These are phyloP conservation scores for Globisporangium recalcitrans DNA, from an alignment of 352 stramenopile species.

Conservation along the genomic window DNA sequence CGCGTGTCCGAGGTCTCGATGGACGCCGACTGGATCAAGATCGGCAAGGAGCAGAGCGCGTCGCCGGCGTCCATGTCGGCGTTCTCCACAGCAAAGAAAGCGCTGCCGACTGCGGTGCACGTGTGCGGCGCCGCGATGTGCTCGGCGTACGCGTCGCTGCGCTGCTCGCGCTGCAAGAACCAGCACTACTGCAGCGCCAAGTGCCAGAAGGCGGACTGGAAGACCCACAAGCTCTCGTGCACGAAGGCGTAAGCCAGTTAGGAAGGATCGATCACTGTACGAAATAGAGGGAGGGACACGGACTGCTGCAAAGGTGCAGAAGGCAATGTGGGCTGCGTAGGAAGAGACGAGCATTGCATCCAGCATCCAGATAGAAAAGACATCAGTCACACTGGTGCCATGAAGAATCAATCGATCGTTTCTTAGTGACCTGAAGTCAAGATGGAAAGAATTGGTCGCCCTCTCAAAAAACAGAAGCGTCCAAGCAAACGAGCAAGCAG, in stretches of 20 bases:
- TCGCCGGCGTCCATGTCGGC: conserved; percentile 22
- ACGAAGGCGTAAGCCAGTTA: conserved; percentile 16
- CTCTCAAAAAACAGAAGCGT: background rate
- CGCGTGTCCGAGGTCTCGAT: conserved; percentile 56
- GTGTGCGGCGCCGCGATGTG: conserved; percentile 65
- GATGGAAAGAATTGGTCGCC: background rate
- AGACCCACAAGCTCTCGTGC: conserved; percentile 72
- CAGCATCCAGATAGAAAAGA: background rate
- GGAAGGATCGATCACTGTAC: background rate
- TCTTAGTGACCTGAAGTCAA: too few species aligned
- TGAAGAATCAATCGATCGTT: too few species aligned
- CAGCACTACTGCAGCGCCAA: conserved; percentile 82
- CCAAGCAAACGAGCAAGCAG: background rate
- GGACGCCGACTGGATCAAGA: conserved; percentile 65
- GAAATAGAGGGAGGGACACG: too few species aligned
- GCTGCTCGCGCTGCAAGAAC: conserved; percentile 78
- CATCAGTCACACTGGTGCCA: too few species aligned
- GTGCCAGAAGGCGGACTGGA: conserved; percentile 85
- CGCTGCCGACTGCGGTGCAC: conserved; percentile 30
- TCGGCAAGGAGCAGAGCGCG: conserved; percentile 46
- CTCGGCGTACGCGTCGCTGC: conserved; percentile 62
- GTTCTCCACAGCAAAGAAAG: conserved; percentile 21
- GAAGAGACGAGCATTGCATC: background rate
- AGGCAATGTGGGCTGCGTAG: too few species aligned
- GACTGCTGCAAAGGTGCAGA: too few species aligned